Evolutionary conservation across 2,329 filamentous ascomycete genomes (phyloP), one percentile per base, ranked within the genome.

Genomic region (Lachnellula hyalina): DNA sequence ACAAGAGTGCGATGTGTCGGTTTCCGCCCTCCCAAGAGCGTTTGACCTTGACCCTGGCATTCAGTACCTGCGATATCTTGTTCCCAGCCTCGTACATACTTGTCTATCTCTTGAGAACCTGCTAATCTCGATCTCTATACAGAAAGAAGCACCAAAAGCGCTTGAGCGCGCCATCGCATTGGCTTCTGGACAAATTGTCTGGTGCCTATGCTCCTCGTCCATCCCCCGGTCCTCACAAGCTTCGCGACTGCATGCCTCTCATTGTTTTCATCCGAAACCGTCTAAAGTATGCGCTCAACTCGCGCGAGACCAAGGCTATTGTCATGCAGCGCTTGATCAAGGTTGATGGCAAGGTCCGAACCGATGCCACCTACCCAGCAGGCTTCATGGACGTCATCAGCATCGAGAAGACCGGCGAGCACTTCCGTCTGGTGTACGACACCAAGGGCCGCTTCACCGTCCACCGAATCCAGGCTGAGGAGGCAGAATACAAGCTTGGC

Each of bases 381-480:
- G 94, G 94, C 72, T 96, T 95, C 86, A 97, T 97, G 94, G 94
- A 99, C 76, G 94, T 99, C 75, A 96, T 99, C 83, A 82, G 83
- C 73, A 95, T 99, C 75, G 94, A 99, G 80, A 99, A 99, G 90
- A 99, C 94, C 59, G 92, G 92, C 86, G 94, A 99, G 87, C 89
- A 96, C 89, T 99, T 99, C 90, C 93, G 94, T 70, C 90, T 99
- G 70, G 82, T 99, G 85, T 99, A 97, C 87, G 94, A 99, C 78
- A 99, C 93, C 87, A 99, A 99, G 89, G 94, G 94, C 72, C 93
- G 94, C 76, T 99, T 97, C 90, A 96, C 94, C 76, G 92, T 99
- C 75, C 94, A 99, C 90, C 90, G 94, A 74, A 97, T 99, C 81
- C 93, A 95, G 77, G 81, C 85, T 69, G 94, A 97, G 84, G 94